Evolutionary conservation across 2,329 filamentous ascomycete species (phyloP).

Genomic region (Massarina eburnea): DNA sequence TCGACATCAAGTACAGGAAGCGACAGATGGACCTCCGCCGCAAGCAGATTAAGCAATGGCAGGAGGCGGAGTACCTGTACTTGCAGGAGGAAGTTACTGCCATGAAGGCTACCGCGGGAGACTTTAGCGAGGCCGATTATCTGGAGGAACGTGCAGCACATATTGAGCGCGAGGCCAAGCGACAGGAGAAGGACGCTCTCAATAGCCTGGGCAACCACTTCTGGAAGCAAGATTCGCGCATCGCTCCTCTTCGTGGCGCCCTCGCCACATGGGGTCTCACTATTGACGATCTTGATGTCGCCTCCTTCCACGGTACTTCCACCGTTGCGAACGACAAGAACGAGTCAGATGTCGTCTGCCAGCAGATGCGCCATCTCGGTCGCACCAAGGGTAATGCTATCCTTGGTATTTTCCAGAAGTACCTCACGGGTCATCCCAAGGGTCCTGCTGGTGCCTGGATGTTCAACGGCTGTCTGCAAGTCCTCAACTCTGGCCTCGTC

Average conservation of each 20-base stretch:
- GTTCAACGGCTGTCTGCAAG: conserved; percentile 97
- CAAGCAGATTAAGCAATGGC: conserved; percentile 94
- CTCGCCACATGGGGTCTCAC: conserved; percentile 98
- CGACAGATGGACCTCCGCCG: conserved; percentile 92
- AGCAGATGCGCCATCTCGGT: conserved; percentile 92
- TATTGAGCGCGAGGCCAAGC: conserved; percentile 81
- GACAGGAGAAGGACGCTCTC: conserved; percentile 91
- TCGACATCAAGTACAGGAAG: conserved; percentile 97
- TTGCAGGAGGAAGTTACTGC: conserved; percentile 89
- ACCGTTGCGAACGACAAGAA: conserved; percentile 99
- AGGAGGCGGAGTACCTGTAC: conserved; percentile 91
- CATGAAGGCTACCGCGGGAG: conserved; percentile 72
- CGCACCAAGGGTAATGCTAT: conserved; percentile 96
- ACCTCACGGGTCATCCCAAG: conserved; percentile 97
- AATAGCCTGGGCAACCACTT: conserved; percentile 96
- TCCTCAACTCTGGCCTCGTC: conserved; percentile 89
- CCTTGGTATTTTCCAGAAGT: conserved; percentile 98
- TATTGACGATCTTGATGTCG: conserved; percentile 90
- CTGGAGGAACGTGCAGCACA: conserved; percentile 80
- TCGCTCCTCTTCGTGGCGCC: conserved; percentile 92
- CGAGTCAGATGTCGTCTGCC: conserved; percentile 94
- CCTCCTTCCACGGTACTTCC: conserved; percentile 98
- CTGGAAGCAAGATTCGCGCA: conserved; percentile 94
- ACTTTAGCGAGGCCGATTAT: conserved; percentile 82
- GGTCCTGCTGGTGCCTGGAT: conserved; percentile 99